Evolutionary conservation across 2,329 filamentous ascomycete genomes (phyloP), one percentile per base, ranked within the genome.

Genomic region (Acephala macrosclerotiorum): DNA sequence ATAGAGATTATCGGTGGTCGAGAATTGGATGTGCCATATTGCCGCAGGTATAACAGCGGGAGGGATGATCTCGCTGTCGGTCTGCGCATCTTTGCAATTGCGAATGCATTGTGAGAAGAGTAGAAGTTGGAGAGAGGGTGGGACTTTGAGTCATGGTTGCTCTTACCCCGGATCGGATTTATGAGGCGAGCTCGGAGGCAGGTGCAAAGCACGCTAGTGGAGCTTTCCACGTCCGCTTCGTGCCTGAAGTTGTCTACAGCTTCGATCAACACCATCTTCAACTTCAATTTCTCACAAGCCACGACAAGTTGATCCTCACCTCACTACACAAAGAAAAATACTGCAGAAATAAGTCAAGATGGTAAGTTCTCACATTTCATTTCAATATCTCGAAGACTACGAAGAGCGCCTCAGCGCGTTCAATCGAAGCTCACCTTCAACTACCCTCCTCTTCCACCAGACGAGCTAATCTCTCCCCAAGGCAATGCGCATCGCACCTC

Each of bases 401-500:
- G 3, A 29, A 18, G 26, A 20, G 20, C 5, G 22, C 51, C 42
- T 58, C 47, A 53, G 51, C 33, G 20, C 20, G 26, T 47, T 14
- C 56, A 60, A 8, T 16, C 35, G 18, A 36, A 51, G 58, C 58
- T 59, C 35, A 60, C n/a, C 56, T 25, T 53, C 42, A 63, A 62
- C 56, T 47, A 18, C 56, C 35, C 14, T 45, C 22, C 35, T 29
- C 26, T 26, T 38, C 35, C 49, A 51, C 1, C 29, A 53, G 20
- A 11, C 14, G 9, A 59, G 18, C 60, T 63, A 60, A 61, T 59
- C 59, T 60, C 45, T 51, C 61, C 65, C 42, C 56, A 79, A 96
- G 92, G 91, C 93, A 76, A 91, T 98, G 86, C 93, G 94, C 82
- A 91, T 99, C 82, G 88, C 93, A 72, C 96, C 96, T 77, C 79